phyloP scores from a whole-genome alignment of 805 yeast species.

The Candida sithepensis region DNA sequence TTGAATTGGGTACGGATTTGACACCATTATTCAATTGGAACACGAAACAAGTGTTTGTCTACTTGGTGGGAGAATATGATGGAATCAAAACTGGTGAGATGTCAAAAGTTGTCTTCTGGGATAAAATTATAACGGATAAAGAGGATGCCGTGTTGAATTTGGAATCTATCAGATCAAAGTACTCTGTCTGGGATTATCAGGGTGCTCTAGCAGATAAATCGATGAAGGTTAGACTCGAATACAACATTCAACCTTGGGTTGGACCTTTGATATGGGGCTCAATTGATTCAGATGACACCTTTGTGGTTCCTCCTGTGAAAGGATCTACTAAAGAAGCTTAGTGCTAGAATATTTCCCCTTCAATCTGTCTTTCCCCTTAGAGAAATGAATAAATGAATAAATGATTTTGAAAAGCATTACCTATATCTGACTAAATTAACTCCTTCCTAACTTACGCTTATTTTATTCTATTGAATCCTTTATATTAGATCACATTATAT shows the following conservation, averaged over 20 bases:
- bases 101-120: constrained; percentile 82
- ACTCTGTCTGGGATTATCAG: constrained; percentile 84
- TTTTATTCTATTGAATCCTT: too few relatives aligned
- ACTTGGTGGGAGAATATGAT: constrained; percentile 80
- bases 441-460: too few relatives aligned
- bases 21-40: constrained; percentile 90
- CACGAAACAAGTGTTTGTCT: constrained; percentile 92
- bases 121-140: constrained; percentile 61
- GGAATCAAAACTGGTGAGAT: constrained; percentile 37
- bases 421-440: too few relatives aligned
- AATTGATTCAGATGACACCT: constrained; percentile 28
- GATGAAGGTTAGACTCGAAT: constrained; percentile 68
- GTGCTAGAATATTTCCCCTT: neutral
- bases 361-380: neutral
- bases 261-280: constrained; percentile 77
- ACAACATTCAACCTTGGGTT: constrained; percentile 90
- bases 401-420: too few relatives aligned
- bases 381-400: neutral
- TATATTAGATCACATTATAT: neutral
- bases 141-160: constrained; percentile 58
- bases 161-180: constrained; percentile 58
- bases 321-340: neutral
- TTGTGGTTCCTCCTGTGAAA: constrained; percentile 19
- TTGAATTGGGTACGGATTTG: constrained; percentile 74
- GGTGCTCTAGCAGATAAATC: constrained; percentile 57